These are phyloP conservation scores for Wickerhamiella occidentalis DNA, from an alignment of 805 yeast species.

Conservation along the genomic window DNA sequence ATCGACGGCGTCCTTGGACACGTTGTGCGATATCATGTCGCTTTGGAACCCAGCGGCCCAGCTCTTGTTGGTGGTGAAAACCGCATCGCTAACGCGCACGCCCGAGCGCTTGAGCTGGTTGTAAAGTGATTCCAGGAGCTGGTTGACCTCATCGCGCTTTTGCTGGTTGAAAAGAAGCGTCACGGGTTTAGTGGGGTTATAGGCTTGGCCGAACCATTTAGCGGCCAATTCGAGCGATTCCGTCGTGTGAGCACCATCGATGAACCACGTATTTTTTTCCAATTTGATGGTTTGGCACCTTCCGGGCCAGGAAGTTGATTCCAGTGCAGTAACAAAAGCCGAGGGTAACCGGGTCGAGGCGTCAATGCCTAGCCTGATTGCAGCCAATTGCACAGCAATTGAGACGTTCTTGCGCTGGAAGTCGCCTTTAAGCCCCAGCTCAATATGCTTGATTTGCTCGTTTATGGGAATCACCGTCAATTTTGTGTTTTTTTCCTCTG, in stretches of 20 bases:
- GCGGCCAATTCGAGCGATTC: constrained; percentile 81
- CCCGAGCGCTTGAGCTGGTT: constrained; percentile 23
- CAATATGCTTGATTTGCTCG: constrained; percentile 28
- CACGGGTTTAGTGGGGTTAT: constrained; percentile 13
- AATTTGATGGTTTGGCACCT: constrained; percentile 64
- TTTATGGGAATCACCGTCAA: constrained; percentile 43
- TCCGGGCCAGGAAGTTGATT: constrained; percentile 67
- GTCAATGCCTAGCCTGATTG: constrained; percentile 32
- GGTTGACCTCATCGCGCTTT: constrained; percentile 65
- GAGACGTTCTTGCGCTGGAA: constrained; percentile 84
- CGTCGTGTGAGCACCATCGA: constrained; percentile 93
- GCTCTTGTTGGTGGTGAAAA: constrained; percentile 86
- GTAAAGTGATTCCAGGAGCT: constrained; percentile 36
- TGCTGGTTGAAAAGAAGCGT: constrained; percentile 87
- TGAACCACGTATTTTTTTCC: constrained; percentile 52
- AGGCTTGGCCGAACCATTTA: constrained; percentile 49
- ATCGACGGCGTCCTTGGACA: constrained; percentile 65
- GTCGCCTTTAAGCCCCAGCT: constrained; percentile 42
- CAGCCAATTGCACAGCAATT: constrained; percentile 61
- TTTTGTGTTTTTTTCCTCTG: constrained; percentile 44
- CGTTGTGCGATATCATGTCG: constrained; percentile 78
- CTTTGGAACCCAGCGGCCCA: constrained; percentile 71
- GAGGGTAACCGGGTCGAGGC: constrained; percentile 17
- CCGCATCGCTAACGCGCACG: constrained; percentile 28
- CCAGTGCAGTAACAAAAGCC: constrained; percentile 18